These are phyloP conservation scores for Cercophora samala DNA, from an alignment of 495 filamentous ascomycete genomes.

Conservation along the genomic window DNA sequence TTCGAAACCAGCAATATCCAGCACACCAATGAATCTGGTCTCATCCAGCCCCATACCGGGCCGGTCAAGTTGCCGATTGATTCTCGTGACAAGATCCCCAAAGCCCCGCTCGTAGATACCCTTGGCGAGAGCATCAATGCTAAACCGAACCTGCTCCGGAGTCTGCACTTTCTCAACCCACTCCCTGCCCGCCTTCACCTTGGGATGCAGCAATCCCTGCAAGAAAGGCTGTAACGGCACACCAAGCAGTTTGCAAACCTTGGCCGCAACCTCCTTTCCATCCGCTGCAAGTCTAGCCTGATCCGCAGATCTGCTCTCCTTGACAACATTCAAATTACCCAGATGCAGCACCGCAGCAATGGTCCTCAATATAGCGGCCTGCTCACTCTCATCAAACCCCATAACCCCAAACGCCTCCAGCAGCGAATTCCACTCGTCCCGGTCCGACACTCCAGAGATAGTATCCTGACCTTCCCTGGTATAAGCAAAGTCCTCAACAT, in stretches of 20 bases:
- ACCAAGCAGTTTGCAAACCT: constrained; percentile 78
- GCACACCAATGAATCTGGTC: constrained; percentile 91
- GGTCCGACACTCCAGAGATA: constrained; percentile 87
- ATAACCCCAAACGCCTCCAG: constrained; percentile 94
- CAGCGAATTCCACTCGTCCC: constrained; percentile 82
- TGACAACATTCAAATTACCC: constrained; percentile 83
- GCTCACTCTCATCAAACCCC: constrained; percentile 86
- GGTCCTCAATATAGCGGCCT: constrained; percentile 75
- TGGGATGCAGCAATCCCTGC: constrained; percentile 84
- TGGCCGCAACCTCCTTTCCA: constrained; percentile 64
- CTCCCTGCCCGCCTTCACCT: constrained; percentile 90
- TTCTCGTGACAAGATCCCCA: constrained; percentile 83
- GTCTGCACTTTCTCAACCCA: constrained; percentile 99
- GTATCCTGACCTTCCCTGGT: constrained; percentile 85
- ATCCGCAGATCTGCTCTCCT: constrained; percentile 84
- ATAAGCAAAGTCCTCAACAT: constrained; percentile 85
- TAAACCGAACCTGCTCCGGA: constrained; percentile 87
- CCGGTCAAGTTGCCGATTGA: constrained; percentile 87
- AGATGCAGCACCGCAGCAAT: constrained; percentile 90
- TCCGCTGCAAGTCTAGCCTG: constrained; percentile 80
- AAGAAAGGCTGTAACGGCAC: constrained; percentile 81
- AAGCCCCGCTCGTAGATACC: constrained; percentile 97
- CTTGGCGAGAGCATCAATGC: constrained; percentile 89
- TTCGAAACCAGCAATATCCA: constrained; percentile 99
- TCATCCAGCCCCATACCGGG: constrained; percentile 76